These are phyloP conservation scores for Fagopyrum esculentum DNA, from an alignment of 148 eudicot species.

Conservation along the genomic window DNA sequence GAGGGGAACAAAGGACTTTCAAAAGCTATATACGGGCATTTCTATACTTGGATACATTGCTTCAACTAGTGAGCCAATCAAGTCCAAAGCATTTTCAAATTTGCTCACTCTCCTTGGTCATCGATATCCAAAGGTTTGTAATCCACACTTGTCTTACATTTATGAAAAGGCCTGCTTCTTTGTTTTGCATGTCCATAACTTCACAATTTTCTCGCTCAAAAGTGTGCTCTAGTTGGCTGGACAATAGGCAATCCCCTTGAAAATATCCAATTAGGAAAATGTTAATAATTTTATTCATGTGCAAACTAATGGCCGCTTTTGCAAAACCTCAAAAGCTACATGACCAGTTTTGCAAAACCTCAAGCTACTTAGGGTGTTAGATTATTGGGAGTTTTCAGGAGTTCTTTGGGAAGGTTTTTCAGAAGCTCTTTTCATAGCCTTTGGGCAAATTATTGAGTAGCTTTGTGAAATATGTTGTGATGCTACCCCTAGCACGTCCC, in stretches of 20 bases:
- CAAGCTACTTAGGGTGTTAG: no score
- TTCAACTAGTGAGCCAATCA: constrained; percentile 55
- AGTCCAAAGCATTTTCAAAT: constrained; percentile 58
- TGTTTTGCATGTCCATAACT: neutral
- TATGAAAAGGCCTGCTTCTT: neutral
- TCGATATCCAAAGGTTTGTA: constrained; percentile 83
- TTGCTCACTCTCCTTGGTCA: constrained; percentile 74
- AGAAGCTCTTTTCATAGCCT: no score
- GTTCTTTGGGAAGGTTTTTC: no score
- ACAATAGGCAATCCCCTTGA: neutral
- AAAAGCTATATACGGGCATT: constrained; percentile 85
- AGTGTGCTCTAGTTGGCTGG: neutral
- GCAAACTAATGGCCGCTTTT: neutral
- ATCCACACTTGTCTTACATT: neutral
- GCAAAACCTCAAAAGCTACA: no score
- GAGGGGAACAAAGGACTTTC: constrained; percentile 77
- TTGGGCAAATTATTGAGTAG: no score
- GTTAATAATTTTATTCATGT: neutral
- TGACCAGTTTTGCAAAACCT: no score
- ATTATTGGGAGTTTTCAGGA: no score
- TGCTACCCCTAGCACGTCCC: no score
- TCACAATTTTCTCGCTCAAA: neutral
- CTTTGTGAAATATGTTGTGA: no score
- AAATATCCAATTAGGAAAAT: neutral
- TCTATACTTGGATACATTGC: constrained; percentile 88